Evolutionary conservation across 441 rosid genomes (phyloP), one percentile per base, ranked within the genome.

Genomic region (Populus hybrid): DNA sequence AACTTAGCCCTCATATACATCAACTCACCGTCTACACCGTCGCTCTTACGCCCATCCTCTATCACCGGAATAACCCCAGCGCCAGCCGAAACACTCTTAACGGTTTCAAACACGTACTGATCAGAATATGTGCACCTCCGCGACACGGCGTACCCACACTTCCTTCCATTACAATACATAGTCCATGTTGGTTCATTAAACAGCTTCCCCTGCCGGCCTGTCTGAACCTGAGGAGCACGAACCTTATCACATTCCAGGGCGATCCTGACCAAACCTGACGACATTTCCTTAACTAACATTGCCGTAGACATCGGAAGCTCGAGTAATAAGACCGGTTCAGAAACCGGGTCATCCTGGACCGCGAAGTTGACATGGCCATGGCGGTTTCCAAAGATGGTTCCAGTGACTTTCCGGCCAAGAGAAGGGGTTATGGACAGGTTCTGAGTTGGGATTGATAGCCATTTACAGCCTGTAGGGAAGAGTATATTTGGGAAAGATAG

Each of bases 161-260:
- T 91, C 75, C 86, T 89, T 73, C 98, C 97, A 78, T 94, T 94
- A 64, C 98, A 94, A 59, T 91, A 91, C 97, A 92, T 92, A n/a
- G 89, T 87, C 97, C 97, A 94, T 76, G 64, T 83, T 1, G 94
- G 93, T 76, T 94, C 96, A 7, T 87, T 79, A 71, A 87, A 91
- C 50, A 92, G 84, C 86, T 81, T 90, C 35, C 78, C 77, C 2
- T 67, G 8, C 67, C 80, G 81, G 9, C 76, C 79, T 9, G 79
- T 24, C 18, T 65, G 69, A 2, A 35, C 11, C 42, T 56, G 78
- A 63, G 80, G 28, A 66, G 23, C 74, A 1, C 18, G 75, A 38
- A 36, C 50, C 72, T 88, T 92, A 50, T 91, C 95, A 76, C 97
- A 92, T 82, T 94, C 98, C 2, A 94, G 81, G 2, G 95, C 97